Conservation (phyloP, 345 rosid species). For the Eucalyptus microcorys region DNA sequence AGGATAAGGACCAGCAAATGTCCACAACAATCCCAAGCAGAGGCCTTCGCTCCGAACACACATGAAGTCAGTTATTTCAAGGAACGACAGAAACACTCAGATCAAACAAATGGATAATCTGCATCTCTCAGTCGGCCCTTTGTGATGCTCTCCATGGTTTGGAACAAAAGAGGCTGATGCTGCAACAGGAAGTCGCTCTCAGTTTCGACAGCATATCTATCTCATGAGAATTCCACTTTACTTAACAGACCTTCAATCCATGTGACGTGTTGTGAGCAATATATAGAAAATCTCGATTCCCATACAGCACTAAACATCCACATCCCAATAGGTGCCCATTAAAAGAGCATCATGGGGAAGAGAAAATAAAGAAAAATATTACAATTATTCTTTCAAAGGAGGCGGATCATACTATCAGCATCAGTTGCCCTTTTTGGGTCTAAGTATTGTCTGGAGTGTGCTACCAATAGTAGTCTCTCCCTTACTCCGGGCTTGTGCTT, state of each 20-base stretch:
- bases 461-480: background rate
- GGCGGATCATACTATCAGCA: background rate
- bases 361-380: background rate
- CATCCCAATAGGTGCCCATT: background rate
- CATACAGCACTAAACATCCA: background rate
- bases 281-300: slow-evolving; percentile 79
- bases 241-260: slow-evolving; percentile 66
- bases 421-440: background rate
- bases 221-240: background rate
- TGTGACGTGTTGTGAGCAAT: slow-evolving; percentile 97
- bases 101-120: slow-evolving; percentile 62
- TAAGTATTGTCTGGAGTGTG: background rate
- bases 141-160: slow-evolving; percentile 79
- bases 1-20: background rate
- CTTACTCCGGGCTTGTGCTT: slow-evolving; percentile 90
- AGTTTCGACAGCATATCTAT: background rate
- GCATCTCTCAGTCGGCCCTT: slow-evolving; percentile 87
- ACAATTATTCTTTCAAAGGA: background rate
- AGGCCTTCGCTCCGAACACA: background rate
- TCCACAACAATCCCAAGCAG: background rate
- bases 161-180: slow-evolving; percentile 89
- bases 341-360: background rate
- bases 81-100: background rate
- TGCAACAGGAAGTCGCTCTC: slow-evolving; percentile 7
- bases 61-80: background rate